Base-by-base conservation (phyloP, 306 rosid genomes). In the Fagus crenata region DNA sequence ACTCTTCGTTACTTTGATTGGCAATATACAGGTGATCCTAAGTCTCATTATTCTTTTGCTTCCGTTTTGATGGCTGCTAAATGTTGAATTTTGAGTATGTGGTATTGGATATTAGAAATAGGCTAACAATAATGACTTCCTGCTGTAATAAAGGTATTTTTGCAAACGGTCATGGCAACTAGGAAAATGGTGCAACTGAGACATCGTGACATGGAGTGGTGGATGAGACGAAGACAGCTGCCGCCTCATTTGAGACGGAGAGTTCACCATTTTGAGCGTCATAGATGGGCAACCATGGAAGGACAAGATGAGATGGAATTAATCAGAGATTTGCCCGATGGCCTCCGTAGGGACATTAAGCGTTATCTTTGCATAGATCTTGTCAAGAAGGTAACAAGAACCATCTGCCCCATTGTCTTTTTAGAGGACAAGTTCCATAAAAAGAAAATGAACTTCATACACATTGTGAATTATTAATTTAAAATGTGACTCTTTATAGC, bases 351-450 rank as follows among this genome's bases (percentile, higher is more conserved):
- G 6, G 86, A 85, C 35, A 85, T 85, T 37, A 85, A 80, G 41
- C 84, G 88, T 31, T 74, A 75, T 72, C 84, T 85, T 60, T 82
- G 86, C 84, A 49, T 82, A 42, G 88, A 85, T 49, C 82, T 85
- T 55, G 67, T 85, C 67, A 40, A 65, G 77, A 81, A 85, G 88
- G 88, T 85, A 54, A 28, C 15, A 18, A 13, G 15, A 12, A 9
- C 14, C 51, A 46, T 46, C 51, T 9, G 51, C 51, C 51, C 8
- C 28, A 22, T 22, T 22, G 28, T 22, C 28, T 22, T 22, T 22
- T 22, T 22, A 22, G 28, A 22, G 28, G 28, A 22, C 28, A 22
- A 22, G 28, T 22, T 22, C 28, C 28, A 22, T 22, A 22, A 22
- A 22, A 22, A 22, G 28, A 22, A 22, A 22, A 22, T 22, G 2